phyloP scores from a whole-genome alignment of 768 basidiomycete species.

The Pleurotus citrinopileatus region DNA sequence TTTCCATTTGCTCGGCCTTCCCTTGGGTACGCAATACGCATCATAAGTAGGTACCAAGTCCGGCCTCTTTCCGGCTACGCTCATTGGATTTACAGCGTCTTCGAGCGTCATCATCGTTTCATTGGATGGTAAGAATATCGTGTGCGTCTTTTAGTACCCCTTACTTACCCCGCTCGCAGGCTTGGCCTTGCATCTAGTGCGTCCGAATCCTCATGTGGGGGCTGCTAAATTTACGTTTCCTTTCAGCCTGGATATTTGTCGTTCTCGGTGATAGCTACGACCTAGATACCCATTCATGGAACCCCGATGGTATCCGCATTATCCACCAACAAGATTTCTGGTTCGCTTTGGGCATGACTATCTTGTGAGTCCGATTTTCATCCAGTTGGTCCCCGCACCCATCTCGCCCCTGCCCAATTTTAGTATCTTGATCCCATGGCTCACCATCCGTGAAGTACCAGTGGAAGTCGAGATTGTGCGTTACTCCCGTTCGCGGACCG shows the following conservation, averaged over 20 bases:
- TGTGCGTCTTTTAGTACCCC: background rate
- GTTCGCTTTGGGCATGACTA: slow-evolving; percentile 72
- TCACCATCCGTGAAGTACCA: slow-evolving; percentile 70
- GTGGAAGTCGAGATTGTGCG: slow-evolving; percentile 77
- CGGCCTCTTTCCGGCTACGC: background rate
- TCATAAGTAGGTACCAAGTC: slow-evolving; percentile 58
- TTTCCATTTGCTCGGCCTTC: slow-evolving; percentile 65
- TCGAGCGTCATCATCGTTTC: slow-evolving; percentile 81
- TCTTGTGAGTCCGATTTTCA: slow-evolving; percentile 46
- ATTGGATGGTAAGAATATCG: slow-evolving; percentile 59
- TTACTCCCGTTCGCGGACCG: slow-evolving; percentile 9
- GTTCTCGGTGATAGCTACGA: slow-evolving; percentile 69
- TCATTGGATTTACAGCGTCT: slow-evolving; percentile 44
- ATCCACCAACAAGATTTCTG: slow-evolving; percentile 76
- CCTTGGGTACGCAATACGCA: slow-evolving; percentile 81
- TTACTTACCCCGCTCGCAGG: slow-evolving; percentile 25
- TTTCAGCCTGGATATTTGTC: slow-evolving; percentile 63
- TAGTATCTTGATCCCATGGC: slow-evolving; percentile 74
- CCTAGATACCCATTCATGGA: slow-evolving; percentile 52
- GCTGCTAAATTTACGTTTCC: slow-evolving; percentile 8
- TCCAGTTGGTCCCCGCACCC: slow-evolving; percentile 11
- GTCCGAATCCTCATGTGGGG: slow-evolving; percentile 17
- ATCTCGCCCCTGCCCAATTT: slow-evolving; percentile 4
- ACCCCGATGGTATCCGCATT: slow-evolving; percentile 54
- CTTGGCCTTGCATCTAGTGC: slow-evolving; percentile 51